Evolutionary conservation across 306 rosid genomes (phyloP), one percentile per base, ranked within the genome.

Genomic region (Vigna mungo): DNA sequence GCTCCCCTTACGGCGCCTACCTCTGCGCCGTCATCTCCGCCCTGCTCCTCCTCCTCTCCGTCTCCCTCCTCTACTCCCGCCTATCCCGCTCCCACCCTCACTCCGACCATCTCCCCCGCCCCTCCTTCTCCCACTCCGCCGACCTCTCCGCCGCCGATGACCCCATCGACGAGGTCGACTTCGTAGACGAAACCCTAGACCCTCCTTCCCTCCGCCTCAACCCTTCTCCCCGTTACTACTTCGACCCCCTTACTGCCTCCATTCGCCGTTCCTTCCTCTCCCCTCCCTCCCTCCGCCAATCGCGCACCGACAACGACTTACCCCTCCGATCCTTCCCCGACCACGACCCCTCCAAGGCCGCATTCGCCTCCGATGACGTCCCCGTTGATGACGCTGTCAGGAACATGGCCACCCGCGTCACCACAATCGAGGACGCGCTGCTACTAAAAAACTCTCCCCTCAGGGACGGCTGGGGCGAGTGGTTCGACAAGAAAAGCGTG

Each of bases 401-500:
- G 71, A 73, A 77, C 61, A 87, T 82, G 76, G 82, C 80, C 0
- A 66, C 82, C 0, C 53, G 59, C 46, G 86, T 89, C 11, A 72
- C 11, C 9, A 78, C 85, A 0, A 68, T 94, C 18, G 99, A 95
- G 78, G 94, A 95, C 10, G 89, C 87, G 9, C 84, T 95, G 49
- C 56, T 95, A 79, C 43, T 95, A 62, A 89, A 83, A 37, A 67
- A 54, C 27, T 85, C 97, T 61, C 93, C 92, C 3, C 48, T 95
- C 7, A 87, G 99, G 48, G 81, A 92, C 9, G 92, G 87, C 1
- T 95, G 98, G 98, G 97, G 98, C 18, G 90, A 90, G 6, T 92
- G 97, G 98, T 95, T 95, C 39, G 97, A 92, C 3, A 95, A 90
- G 60, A 95, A 95, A 69, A 75, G 86, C 54, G 84, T 82, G 1